These are phyloP conservation scores for Danielia reshetovae DNA, from an alignment of 805 yeast genomes.

Conservation along the genomic window DNA sequence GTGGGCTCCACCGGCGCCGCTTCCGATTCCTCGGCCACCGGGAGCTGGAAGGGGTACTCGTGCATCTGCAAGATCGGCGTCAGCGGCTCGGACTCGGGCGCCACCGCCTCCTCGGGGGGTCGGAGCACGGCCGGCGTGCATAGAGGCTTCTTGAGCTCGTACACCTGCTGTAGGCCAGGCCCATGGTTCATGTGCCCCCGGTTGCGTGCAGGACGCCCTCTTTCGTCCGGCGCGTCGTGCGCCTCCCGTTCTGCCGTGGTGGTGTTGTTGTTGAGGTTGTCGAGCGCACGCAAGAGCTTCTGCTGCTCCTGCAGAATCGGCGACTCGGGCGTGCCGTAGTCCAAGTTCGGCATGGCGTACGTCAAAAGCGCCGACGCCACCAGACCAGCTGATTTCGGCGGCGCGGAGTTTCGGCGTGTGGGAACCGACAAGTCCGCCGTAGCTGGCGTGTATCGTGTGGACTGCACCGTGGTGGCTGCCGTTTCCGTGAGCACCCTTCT, in stretches of 20 bases:
- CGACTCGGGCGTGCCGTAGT: background rate
- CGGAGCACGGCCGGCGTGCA: conserved; percentile 52
- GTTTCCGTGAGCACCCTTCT: no score
- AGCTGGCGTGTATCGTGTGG: conserved; percentile 12
- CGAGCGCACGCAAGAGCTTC: conserved; percentile 18
- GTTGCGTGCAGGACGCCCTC: background rate
- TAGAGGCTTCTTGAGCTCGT: conserved; percentile 44
- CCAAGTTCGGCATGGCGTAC: conserved; percentile 2
- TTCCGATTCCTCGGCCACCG: conserved; percentile 3
- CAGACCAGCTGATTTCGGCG: conserved; percentile 3
- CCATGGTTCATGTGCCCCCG: conserved; percentile 2
- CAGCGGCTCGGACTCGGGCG: conserved; percentile 9
- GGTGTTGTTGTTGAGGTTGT: conserved; percentile 11
- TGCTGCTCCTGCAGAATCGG: conserved; percentile 3
- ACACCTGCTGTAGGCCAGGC: conserved; percentile 33
- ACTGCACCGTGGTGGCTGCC: background rate
- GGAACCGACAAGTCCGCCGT: conserved; percentile 13
- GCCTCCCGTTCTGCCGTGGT: conserved; percentile 8
- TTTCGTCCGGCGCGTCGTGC: conserved; percentile 1
- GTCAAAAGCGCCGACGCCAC: conserved; percentile 6
- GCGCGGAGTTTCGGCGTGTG: conserved; percentile 17
- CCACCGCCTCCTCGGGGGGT: conserved; percentile 21
- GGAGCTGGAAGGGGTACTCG: conserved; percentile 11
- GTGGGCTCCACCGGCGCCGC: conserved; percentile 38
- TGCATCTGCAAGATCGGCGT: conserved; percentile 7